Evolutionary conservation across 192 early-diverging fungal genomes (phyloP).

Genomic region (Linnemannia exigua): DNA sequence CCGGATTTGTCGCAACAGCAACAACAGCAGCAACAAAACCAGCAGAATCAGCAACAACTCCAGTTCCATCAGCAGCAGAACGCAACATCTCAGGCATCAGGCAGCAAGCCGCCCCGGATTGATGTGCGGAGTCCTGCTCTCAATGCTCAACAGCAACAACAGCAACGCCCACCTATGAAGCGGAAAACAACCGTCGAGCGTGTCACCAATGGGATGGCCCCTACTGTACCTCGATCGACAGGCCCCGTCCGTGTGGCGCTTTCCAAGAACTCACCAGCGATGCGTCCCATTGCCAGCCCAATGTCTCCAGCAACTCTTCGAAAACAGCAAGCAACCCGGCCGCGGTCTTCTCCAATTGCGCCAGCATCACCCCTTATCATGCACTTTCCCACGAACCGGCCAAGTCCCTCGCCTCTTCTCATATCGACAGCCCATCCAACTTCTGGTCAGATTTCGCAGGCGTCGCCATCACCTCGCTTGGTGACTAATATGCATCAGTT

Average conservation of each 20-base stretch:
- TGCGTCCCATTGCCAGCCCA: conserved; percentile 40
- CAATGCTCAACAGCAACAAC: conserved; percentile 29
- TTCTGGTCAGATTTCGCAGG: conserved; percentile 6
- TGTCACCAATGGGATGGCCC: conserved; percentile 19
- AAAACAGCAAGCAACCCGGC: conserved; percentile 34
- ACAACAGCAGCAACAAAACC: conserved; percentile 17
- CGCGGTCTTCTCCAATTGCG: conserved; percentile 36
- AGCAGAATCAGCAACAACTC: conserved; percentile 20
- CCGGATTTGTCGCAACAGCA: conserved; percentile 18
- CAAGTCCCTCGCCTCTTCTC: conserved; percentile 45
- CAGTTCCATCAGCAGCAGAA: conserved; percentile 38
- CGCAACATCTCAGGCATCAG: conserved; percentile 18
- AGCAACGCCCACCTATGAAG: conserved; percentile 30
- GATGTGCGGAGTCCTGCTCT: conserved; percentile 39
- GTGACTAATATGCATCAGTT: conserved; percentile 53
- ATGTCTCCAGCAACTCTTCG: conserved; percentile 52
- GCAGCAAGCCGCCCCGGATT: conserved; percentile 11
- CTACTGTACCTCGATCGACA: conserved; percentile 24
- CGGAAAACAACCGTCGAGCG: conserved; percentile 41
- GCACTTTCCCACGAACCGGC: conserved; percentile 49
- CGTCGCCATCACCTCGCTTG: conserved; percentile 45
- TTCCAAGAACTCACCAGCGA: conserved; percentile 44
- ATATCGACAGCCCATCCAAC: conserved; percentile 47
- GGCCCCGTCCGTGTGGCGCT: conserved; percentile 39
- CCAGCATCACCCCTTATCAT: conserved; percentile 49